These are phyloP conservation scores for Leishmania martiniquensis DNA, from an alignment of 208 protist genomes.

Conservation along the genomic window DNA sequence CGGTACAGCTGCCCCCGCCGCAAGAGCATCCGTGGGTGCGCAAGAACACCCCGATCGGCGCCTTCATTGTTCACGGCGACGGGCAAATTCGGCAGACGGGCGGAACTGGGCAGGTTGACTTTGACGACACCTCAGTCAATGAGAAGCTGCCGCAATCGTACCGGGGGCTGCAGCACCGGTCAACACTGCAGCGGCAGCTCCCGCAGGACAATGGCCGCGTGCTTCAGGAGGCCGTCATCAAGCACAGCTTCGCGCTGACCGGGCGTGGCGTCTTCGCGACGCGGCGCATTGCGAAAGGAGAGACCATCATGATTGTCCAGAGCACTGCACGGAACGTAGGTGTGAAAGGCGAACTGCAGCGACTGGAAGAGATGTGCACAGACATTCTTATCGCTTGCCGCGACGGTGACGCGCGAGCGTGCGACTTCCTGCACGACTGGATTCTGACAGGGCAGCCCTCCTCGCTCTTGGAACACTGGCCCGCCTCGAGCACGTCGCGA, in stretches of 20 bases:
- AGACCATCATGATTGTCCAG: slow-evolving; percentile 86
- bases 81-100: slow-evolving; percentile 67
- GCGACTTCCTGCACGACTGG: slow-evolving; percentile 77
- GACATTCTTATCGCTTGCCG: slow-evolving; percentile 29
- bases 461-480: slow-evolving; percentile 85
- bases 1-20: slow-evolving; percentile 55
- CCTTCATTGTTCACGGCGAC: slow-evolving; percentile 83
- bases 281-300: slow-evolving; percentile 62
- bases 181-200: slow-evolving; percentile 55
- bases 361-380: slow-evolving; percentile 80
- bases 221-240: slow-evolving; percentile 70
- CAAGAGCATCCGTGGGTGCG: slow-evolving; percentile 75
- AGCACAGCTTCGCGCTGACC: slow-evolving; percentile 78
- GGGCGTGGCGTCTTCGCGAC: slow-evolving; percentile 87
- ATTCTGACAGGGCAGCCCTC: slow-evolving; percentile 84
- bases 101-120: slow-evolving; percentile 86
- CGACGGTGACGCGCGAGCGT: slow-evolving; percentile 28
- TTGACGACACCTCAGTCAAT: slow-evolving; percentile 49
- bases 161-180: slow-evolving; percentile 76
- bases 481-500: slow-evolving; percentile 49
- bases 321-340: slow-evolving; percentile 80
- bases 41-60: slow-evolving; percentile 69
- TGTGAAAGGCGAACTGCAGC: slow-evolving; percentile 73
- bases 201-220: slow-evolving; percentile 76
- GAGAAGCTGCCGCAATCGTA: slow-evolving; percentile 41